Percentiles rank a stretch among this genome's conserved stretches.
These are phyloP conservation scores for Apophysomyces variabilis DNA, from an alignment of 371 early-diverging fungal genomes.

Conservation along the genomic window DNA sequence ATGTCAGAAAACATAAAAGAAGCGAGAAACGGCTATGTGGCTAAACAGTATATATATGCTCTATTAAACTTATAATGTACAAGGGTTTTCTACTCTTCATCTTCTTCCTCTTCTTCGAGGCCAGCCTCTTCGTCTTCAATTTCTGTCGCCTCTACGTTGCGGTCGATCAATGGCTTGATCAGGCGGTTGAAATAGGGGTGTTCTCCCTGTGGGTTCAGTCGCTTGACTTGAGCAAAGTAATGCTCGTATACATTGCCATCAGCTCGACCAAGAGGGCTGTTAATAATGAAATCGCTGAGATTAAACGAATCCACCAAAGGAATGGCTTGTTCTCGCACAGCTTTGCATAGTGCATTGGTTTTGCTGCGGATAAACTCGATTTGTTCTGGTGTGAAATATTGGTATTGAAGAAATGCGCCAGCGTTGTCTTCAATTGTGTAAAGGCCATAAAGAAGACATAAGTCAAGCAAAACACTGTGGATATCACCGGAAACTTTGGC, in stretches of 20 bases:
- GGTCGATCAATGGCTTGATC: constrained; percentile 82
- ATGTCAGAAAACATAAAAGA: too few species aligned
- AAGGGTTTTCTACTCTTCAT: constrained; percentile 17
- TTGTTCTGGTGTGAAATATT: constrained; percentile 81
- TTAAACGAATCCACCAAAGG: constrained; percentile 89
- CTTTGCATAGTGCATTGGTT: constrained; percentile 72
- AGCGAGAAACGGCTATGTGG: too few species aligned
- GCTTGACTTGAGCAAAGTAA: constrained; percentile 85
- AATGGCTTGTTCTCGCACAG: constrained; percentile 81
- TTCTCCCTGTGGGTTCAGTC: constrained; percentile 73
- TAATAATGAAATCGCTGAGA: constrained; percentile 85
- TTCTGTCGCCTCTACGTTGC: constrained; percentile 47
- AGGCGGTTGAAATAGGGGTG: constrained; percentile 83
- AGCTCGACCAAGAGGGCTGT: constrained; percentile 87
- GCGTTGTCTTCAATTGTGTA: constrained; percentile 84
- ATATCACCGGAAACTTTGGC: constrained; percentile 53
- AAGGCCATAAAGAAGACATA: constrained; percentile 84
- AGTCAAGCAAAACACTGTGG: constrained; percentile 59
- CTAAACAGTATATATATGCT: neutral
- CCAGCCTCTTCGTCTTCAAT: constrained; percentile 55
- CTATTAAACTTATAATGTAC: constrained; percentile 3
- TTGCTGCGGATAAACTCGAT: constrained; percentile 66
- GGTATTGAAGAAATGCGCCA: constrained; percentile 87
- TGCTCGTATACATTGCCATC: constrained; percentile 90
- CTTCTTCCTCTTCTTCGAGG: constrained; percentile 45